phyloP scores from a whole-genome alignment of 768 basidiomycete species.

The Lactifluus subvellereus region DNA sequence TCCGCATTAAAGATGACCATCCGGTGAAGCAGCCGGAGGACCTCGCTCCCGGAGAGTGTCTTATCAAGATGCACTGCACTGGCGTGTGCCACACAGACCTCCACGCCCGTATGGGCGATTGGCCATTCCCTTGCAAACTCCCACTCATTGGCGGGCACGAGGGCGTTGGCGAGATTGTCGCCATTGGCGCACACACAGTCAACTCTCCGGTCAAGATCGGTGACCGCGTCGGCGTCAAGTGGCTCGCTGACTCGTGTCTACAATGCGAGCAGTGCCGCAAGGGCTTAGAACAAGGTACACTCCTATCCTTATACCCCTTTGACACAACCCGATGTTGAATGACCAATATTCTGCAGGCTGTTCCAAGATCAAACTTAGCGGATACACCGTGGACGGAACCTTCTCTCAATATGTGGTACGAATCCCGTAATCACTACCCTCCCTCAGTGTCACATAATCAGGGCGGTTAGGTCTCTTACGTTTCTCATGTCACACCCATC shows the following conservation, averaged over 20 bases:
- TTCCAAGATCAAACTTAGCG: conserved; percentile 50
- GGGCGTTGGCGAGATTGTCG: conserved; percentile 76
- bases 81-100: conserved; percentile 88
- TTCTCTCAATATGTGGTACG: conserved; percentile 59
- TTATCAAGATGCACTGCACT: conserved; percentile 68
- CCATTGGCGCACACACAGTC: conserved; percentile 62
- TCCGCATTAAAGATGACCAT: conserved; percentile 37
- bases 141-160: conserved; percentile 75
- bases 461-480: conserved; percentile 51
- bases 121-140: conserved; percentile 63
- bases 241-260: conserved; percentile 68
- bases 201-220: conserved; percentile 63
- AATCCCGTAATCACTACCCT: conserved; percentile 21
- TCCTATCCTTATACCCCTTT: not conserved
- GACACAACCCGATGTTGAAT: not conserved
- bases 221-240: conserved; percentile 80
- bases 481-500: conserved; percentile 71
- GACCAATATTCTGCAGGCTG: conserved; percentile 42
- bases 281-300: conserved; percentile 70
- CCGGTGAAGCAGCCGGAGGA: conserved; percentile 53
- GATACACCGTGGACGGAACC: conserved; percentile 73
- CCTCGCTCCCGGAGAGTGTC: conserved; percentile 64
- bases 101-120: conserved; percentile 70
- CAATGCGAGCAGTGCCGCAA: conserved; percentile 72
- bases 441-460: not conserved